Evolutionary conservation across 164 flowering plant genomes (phyloP).

Genomic region (Umbellularia californica): DNA sequence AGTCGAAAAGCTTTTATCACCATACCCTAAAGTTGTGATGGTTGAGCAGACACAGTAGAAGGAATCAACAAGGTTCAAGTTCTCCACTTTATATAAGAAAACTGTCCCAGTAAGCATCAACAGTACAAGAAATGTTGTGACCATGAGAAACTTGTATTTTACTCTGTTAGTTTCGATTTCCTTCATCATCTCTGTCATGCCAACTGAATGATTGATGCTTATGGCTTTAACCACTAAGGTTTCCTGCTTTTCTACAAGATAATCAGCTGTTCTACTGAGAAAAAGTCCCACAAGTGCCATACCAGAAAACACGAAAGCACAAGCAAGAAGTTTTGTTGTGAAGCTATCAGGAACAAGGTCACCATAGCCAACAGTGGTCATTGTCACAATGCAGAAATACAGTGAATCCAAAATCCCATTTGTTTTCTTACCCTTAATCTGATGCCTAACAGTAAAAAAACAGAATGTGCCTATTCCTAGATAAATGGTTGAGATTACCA

Average conservation of each 20-base stretch:
- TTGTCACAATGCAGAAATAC: constrained; percentile 80
- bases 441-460: constrained; percentile 50
- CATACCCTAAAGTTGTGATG: constrained; percentile 82
- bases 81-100: constrained; percentile 47
- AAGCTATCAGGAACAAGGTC: constrained; percentile 67
- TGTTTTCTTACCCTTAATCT: constrained; percentile 62
- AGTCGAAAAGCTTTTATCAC: constrained; percentile 82
- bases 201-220: constrained; percentile 22
- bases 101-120: constrained; percentile 45
- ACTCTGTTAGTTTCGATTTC: constrained; percentile 48
- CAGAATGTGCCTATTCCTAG: constrained; percentile 52
- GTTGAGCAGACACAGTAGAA: constrained; percentile 86
- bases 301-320: constrained; percentile 71
- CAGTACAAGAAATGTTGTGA: constrained; percentile 29
- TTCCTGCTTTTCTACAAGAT: constrained; percentile 71
- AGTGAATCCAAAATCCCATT: constrained; percentile 66
- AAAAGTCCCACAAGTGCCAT: constrained; percentile 64
- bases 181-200: constrained; percentile 36
- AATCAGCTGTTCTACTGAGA: constrained; percentile 72
- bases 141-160: constrained; percentile 39
- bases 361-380: constrained; percentile 94
- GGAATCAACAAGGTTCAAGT: constrained; percentile 47
- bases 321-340: constrained; percentile 59
- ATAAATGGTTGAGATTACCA: constrained; percentile 37
- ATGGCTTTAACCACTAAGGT: constrained; percentile 47